These are phyloP conservation scores for Trichoderma breve DNA, from an alignment of 2,329 filamentous ascomycete genomes.

Conservation along the genomic window DNA sequence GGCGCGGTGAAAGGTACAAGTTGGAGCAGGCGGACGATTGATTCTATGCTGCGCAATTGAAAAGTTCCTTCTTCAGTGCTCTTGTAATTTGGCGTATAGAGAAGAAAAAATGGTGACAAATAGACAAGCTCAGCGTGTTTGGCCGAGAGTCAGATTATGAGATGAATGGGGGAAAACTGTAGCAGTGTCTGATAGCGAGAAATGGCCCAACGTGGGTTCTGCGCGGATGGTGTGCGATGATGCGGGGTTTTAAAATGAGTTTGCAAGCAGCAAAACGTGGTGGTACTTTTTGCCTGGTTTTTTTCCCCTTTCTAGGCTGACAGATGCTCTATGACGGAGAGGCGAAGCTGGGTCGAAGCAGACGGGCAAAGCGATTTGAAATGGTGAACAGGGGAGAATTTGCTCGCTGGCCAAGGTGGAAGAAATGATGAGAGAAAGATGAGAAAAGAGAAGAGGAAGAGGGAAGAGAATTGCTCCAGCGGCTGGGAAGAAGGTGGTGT, in stretches of 20 bases:
- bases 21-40: neutral
- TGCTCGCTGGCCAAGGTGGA: neutral
- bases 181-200: neutral
- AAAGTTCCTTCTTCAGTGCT: neutral
- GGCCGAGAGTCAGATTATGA: neutral
- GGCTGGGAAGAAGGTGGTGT: constrained; percentile 7
- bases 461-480: neutral
- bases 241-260: constrained; percentile 20
- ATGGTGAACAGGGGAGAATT: neutral
- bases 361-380: neutral
- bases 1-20: neutral
- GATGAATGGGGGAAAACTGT: neutral
- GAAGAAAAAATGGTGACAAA: neutral
- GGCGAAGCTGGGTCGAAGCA: neutral
- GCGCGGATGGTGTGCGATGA: constrained; percentile 7
- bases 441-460: neutral
- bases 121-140: neutral
- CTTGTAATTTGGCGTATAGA: neutral
- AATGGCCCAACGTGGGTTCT: neutral
- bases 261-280: neutral
- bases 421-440: neutral
- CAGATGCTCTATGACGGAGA: neutral
- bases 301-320: neutral
- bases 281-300: neutral
- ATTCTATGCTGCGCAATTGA: neutral